A percentile compares a stretch with the other conserved stretches of the same genome.
phyloP scores from a whole-genome alignment of 106 monocot species.

The Acanthochlamys bracteata region DNA sequence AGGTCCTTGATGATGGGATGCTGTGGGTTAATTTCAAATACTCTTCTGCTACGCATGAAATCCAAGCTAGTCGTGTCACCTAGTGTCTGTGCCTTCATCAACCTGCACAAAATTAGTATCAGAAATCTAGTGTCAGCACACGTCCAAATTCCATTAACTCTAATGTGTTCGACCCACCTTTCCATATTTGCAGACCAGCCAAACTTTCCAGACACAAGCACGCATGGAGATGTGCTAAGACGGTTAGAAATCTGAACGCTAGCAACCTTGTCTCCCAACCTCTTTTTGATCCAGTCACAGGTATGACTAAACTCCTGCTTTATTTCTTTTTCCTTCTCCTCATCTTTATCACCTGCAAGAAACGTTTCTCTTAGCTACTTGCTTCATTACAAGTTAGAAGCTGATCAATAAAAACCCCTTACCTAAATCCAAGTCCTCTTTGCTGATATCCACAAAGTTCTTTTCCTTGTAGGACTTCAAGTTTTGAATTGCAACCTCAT shows the following conservation, averaged over 20 bases:
- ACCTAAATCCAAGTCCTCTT: slow-evolving; percentile 96
- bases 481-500: slow-evolving; percentile 85
- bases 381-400: background rate
- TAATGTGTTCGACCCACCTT: slow-evolving; percentile 31
- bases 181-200: slow-evolving; percentile 99
- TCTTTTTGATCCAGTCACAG: slow-evolving; percentile 95
- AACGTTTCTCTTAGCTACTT: background rate
- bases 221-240: slow-evolving; percentile 87
- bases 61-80: slow-evolving; percentile 72
- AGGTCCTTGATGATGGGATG: slow-evolving; percentile 81
- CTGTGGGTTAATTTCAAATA: slow-evolving; percentile 94
- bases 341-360: slow-evolving; percentile 69
- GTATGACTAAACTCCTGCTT: slow-evolving; percentile 74
- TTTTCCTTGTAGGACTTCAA: slow-evolving; percentile 95
- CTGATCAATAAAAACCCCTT: background rate
- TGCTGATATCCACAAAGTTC: slow-evolving; percentile 98
- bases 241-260: slow-evolving; percentile 84
- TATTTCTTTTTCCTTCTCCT: slow-evolving; percentile 85
- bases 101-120: slow-evolving; percentile 31
- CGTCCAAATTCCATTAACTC: background rate
- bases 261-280: slow-evolving; percentile 80
- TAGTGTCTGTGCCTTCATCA: slow-evolving; percentile 88
- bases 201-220: slow-evolving; percentile 92
- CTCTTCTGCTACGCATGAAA: slow-evolving; percentile 86
- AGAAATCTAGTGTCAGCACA: background rate